Evolutionary conservation across 352 stramenopile genomes (phyloP).

Genomic region (Plasmopara muralis): DNA sequence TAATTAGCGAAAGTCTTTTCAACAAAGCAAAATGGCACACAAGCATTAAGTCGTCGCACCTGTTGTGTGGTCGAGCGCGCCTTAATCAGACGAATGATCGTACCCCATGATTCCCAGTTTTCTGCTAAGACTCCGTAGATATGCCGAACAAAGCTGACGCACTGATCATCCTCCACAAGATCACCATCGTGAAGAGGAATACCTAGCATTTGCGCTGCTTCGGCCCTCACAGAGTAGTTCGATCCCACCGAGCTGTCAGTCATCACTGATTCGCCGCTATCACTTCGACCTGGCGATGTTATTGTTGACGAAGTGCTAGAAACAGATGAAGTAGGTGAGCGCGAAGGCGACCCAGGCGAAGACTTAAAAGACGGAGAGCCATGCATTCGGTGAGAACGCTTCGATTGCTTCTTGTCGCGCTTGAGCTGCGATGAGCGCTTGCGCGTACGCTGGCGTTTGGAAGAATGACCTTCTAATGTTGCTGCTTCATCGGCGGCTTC

Average conservation of each 20-base stretch:
- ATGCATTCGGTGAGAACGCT: conserved; percentile 51
- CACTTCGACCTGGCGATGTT: conserved; percentile 59
- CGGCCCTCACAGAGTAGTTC: conserved; percentile 76
- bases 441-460: conserved; percentile 72
- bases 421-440: conserved; percentile 84
- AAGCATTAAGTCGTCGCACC: conserved; percentile 22
- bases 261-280: conserved; percentile 51
- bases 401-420: conserved; percentile 68
- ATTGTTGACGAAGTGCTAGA: conserved; percentile 51
- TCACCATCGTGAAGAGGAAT: conserved; percentile 66
- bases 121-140: conserved; percentile 77
- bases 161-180: conserved; percentile 39
- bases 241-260: conserved; percentile 52
- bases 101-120: conserved; percentile 82
- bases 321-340: conserved; percentile 46
- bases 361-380: conserved; percentile 64
- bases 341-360: conserved; percentile 64
- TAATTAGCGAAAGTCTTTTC: conserved; percentile 1
- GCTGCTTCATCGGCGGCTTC: conserved; percentile 83
- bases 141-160: conserved; percentile 53
- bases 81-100: conserved; percentile 77
- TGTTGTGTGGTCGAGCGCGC: conserved; percentile 59
- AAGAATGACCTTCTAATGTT: conserved; percentile 61
- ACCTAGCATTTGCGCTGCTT: conserved; percentile 68
- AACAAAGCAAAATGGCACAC: conserved; percentile 1